A percentile compares a stretch with the other conserved stretches of the same genome.
phyloP scores from a whole-genome alignment of 2,329 filamentous ascomycete species.

The Sporothrix variecibatus region DNA sequence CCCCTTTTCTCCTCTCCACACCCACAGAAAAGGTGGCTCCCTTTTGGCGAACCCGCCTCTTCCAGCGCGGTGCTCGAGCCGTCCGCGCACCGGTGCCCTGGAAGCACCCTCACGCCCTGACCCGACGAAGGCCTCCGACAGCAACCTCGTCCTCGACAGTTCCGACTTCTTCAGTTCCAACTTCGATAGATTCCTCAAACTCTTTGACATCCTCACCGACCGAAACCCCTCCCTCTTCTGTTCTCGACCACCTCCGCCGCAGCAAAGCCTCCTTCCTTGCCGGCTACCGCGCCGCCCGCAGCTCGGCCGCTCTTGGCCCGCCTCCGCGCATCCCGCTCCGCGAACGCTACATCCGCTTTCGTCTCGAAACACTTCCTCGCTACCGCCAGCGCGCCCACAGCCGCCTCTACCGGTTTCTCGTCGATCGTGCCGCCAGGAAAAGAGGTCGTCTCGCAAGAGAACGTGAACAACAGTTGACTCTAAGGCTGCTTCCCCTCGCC shows the following conservation, averaged over 20 bases:
- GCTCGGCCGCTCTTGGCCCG: background rate
- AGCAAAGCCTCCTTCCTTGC: constrained; percentile 15
- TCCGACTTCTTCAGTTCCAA: background rate
- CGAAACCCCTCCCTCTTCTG: background rate
- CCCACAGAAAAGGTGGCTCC: constrained; percentile 22
- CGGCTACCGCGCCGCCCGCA: constrained; percentile 14
- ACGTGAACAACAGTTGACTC: constrained; percentile 45
- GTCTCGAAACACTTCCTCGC: constrained; percentile 71
- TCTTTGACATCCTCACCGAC: background rate
- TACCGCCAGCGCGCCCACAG: constrained; percentile 73
- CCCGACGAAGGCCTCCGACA: constrained; percentile 2
- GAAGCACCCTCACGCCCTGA: constrained; percentile 20
- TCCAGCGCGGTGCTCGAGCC: constrained; percentile 23
- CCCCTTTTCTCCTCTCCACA: background rate
- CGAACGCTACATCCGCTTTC: constrained; percentile 68
- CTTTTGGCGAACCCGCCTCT: constrained; percentile 20
- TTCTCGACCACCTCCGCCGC: constrained; percentile 15
- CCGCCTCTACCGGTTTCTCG: constrained; percentile 72
- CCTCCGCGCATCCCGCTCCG: constrained; percentile 48
- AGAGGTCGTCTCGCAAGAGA: constrained; percentile 49
- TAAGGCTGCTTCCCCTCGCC: constrained; percentile 50
- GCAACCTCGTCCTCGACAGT: background rate
- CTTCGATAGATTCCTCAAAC: too few species aligned
- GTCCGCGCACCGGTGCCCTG: constrained; percentile 22
- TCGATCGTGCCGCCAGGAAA: constrained; percentile 51